Evolutionary conservation across 2,329 filamentous ascomycete species (phyloP), one percentile per base, ranked within the genome.

Genomic region (Pseudocercospora eumusae): DNA sequence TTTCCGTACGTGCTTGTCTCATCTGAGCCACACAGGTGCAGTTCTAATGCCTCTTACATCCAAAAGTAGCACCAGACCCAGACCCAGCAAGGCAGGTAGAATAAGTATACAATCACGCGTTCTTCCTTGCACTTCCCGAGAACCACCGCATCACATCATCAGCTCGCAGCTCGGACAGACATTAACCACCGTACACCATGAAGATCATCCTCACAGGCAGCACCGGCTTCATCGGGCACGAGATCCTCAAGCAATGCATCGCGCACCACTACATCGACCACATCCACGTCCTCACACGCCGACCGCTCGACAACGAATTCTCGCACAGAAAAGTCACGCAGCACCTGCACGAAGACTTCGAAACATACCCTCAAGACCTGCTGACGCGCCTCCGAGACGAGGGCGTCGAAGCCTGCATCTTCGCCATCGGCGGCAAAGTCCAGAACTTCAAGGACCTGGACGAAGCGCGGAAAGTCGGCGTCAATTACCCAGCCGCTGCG

Each of bases 131-230:
- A 21, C 44, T 2, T 23, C 15, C 47, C 47, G 47, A 21, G 23
- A 50, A 27, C 15, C 15, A 56, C 33, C 53, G 31, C 18, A 33
- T 28, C n/a, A 2, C 28, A 13, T 21, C 52, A 25, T 52, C 31
- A 23, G 42, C 54, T 44, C 27, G 31, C 31, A 58, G 18, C 55
- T 28, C 45, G 27, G 47, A 54, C 15, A 27, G 15, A 52, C 11
- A 27, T 13, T 1, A 4, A 40, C 8, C 36, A 40, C 36, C 21
- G 20, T 7, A 44, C 13, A 70, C 28, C 28, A 86, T 87, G 84
- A 86, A 87, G 70, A 76, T 87, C 68, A 81, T 88, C 62, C 75
- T 88, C 36, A 80, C 82, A 6, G 85, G 85, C 53, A 77, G 77
- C 21, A 88, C 84, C n/a, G 85, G 86, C 65, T 80, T 81, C 68